phyloP scores from a whole-genome alignment of 202 grass and related monocot species.

The Brachypodium distachyon region DNA sequence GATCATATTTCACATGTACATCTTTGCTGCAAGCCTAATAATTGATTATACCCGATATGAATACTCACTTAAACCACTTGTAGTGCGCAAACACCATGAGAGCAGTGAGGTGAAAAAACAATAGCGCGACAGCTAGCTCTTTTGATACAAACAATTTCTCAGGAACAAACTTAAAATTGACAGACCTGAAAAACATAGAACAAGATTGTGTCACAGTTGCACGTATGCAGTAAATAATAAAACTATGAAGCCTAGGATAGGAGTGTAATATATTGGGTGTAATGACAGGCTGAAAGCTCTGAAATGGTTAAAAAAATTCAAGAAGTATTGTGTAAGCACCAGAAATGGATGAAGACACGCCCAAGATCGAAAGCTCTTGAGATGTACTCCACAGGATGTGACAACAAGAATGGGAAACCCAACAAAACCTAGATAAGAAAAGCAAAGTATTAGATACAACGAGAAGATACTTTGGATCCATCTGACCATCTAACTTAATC shows the following conservation, averaged over 20 bases:
- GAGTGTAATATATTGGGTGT: background rate
- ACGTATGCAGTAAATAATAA: background rate
- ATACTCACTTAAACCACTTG: conserved; percentile 87
- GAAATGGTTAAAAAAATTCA: conserved; percentile 8
- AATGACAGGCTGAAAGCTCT: background rate
- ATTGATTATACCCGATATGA: conserved; percentile 4
- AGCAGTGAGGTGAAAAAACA: conserved; percentile 77
- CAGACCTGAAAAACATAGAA: conserved; percentile 59
- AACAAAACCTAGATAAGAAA: conserved; percentile 57
- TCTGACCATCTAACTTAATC: background rate
- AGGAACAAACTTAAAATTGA: conserved; percentile 95
- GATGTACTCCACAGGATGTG: conserved; percentile 72
- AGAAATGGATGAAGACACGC: conserved; percentile 97
- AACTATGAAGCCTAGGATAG: background rate
- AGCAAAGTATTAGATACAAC: background rate
- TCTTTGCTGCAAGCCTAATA: background rate
- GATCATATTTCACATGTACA: background rate
- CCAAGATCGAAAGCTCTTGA: conserved; percentile 93
- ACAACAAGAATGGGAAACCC: conserved; percentile 81
- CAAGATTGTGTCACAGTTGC: background rate
- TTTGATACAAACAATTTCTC: conserved; percentile 87
- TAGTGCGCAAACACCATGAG: conserved; percentile 82
- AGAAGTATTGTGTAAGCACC: conserved; percentile 41
- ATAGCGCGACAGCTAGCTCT: conserved; percentile 58
- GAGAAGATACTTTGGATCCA: background rate